These are phyloP conservation scores for Tolypocladium sp. DNA, from an alignment of 2,329 filamentous ascomycete genomes.

Conservation along the genomic window DNA sequence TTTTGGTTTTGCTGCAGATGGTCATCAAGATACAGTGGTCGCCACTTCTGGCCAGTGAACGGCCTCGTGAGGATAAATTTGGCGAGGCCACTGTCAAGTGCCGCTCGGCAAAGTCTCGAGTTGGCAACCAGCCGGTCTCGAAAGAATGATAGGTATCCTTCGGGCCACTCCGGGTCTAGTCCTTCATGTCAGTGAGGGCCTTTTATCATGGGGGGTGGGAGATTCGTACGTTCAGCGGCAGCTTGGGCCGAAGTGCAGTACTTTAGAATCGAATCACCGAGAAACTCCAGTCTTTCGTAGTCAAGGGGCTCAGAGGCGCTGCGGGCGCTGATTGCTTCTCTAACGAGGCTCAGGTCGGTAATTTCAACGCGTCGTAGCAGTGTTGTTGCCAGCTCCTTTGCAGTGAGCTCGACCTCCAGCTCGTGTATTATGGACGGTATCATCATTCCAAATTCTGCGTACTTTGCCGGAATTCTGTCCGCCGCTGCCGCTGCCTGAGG, in stretches of 20 bases:
- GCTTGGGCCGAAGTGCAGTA: slow-evolving; percentile 60
- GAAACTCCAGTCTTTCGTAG: slow-evolving; percentile 79
- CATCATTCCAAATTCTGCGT: slow-evolving; percentile 46
- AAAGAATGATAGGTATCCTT: slow-evolving; percentile 60
- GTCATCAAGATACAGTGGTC: slow-evolving; percentile 46
- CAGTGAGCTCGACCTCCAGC: slow-evolving; percentile 57
- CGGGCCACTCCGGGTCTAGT: slow-evolving; percentile 59
- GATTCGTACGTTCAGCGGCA: slow-evolving; percentile 36
- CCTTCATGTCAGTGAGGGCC: slow-evolving; percentile 6
- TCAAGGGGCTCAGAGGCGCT: slow-evolving; percentile 50
- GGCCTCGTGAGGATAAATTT: slow-evolving; percentile 59
- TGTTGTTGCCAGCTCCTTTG: slow-evolving; percentile 40
- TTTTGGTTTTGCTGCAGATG: slow-evolving; percentile 12
- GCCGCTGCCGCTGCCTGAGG: slow-evolving; percentile 37
- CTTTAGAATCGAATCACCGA: slow-evolving; percentile 81
- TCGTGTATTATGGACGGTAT: slow-evolving; percentile 65
- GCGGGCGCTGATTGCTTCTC: slow-evolving; percentile 62
- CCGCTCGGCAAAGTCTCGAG: slow-evolving; percentile 56
- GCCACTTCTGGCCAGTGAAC: slow-evolving; percentile 68
- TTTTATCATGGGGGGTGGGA: background rate
- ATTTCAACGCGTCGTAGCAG: slow-evolving; percentile 37
- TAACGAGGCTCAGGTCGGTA: slow-evolving; percentile 42
- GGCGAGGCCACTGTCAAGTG: slow-evolving; percentile 55
- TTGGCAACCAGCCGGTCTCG: slow-evolving; percentile 71
- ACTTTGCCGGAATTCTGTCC: slow-evolving; percentile 35